Conservation (phyloP, 805 yeast genomes). For the Candida takata region DNA sequence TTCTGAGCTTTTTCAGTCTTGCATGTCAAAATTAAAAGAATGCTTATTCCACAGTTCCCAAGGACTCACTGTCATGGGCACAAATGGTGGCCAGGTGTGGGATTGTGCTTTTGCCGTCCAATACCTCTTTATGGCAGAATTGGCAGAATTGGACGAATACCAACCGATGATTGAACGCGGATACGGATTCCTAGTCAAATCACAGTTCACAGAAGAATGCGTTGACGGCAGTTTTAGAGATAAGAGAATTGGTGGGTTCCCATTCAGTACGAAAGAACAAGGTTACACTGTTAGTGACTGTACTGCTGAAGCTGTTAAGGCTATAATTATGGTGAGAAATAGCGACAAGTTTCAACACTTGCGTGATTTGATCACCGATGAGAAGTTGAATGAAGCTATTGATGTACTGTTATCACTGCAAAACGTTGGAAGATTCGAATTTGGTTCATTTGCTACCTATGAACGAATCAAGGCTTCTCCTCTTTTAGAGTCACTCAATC, state of each 20-base stretch:
- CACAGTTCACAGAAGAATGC: conserved; percentile 82
- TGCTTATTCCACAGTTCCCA: conserved; percentile 77
- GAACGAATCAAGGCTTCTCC: conserved; percentile 82
- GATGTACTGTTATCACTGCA: conserved; percentile 74
- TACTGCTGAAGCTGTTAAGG: conserved; percentile 92
- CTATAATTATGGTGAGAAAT: conserved; percentile 83
- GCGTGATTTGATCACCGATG: conserved; percentile 45
- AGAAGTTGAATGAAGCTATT: conserved; percentile 56
- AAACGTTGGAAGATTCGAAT: conserved; percentile 70
- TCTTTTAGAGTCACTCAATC: conserved; percentile 69
- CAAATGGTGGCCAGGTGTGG: conserved; percentile 98
- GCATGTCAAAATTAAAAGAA: conserved; percentile 61
- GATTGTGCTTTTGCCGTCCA: conserved; percentile 90
- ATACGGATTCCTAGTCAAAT: conserved; percentile 63
- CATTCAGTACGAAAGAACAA: conserved; percentile 90
- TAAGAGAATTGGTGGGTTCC: conserved; percentile 85
- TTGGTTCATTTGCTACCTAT: conserved; percentile 89
- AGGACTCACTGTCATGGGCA: conserved; percentile 93
- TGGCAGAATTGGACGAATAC: conserved; percentile 63
- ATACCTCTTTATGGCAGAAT: conserved; percentile 69
- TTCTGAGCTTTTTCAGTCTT: conserved; percentile 50
- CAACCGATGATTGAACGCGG: conserved; percentile 56
- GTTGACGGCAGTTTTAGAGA: conserved; percentile 77
- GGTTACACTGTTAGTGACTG: conserved; percentile 97
- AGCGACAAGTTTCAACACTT: conserved; percentile 44